These are phyloP conservation scores for Tagetes patula DNA, from an alignment of 129 eudicot species.

Conservation along the genomic window DNA sequence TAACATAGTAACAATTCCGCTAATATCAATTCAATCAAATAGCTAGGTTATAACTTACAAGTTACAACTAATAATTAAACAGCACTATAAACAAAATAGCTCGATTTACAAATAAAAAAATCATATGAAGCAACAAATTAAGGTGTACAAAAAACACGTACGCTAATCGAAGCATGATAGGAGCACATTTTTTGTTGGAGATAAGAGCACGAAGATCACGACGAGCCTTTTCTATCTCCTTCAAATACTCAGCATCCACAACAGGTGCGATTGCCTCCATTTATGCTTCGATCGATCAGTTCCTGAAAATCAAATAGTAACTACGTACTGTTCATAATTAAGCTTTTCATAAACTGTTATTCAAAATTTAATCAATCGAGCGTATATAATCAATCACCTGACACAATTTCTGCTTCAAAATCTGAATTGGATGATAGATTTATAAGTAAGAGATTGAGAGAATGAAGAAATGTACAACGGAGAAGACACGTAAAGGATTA, in stretches of 20 bases:
- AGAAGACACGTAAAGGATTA: slow-evolving; percentile 32
- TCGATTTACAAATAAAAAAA: neutral
- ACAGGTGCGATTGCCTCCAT: slow-evolving; percentile 33
- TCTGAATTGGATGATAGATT: neutral
- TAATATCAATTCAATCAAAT: neutral
- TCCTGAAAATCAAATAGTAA: slow-evolving; percentile 13
- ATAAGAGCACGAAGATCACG: slow-evolving; percentile 87
- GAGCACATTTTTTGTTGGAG: slow-evolving; percentile 69
- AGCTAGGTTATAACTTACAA: neutral
- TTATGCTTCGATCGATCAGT: neutral
- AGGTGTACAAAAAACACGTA: slow-evolving; percentile 23
- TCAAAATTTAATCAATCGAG: neutral
- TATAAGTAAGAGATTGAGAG: neutral
- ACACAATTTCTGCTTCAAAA: neutral
- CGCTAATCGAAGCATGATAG: slow-evolving; percentile 98
- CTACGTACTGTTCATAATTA: neutral
- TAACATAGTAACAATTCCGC: neutral
- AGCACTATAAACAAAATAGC: neutral
- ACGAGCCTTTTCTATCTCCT: slow-evolving; percentile 74
- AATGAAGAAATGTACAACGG: slow-evolving; percentile 31
- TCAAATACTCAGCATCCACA: slow-evolving; percentile 63
- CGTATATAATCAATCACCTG: neutral
- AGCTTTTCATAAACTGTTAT: neutral
- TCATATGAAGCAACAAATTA: neutral
- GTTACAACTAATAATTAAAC: neutral